Conservation (phyloP, 345 rosid genomes). For the Populus nigra region DNA sequence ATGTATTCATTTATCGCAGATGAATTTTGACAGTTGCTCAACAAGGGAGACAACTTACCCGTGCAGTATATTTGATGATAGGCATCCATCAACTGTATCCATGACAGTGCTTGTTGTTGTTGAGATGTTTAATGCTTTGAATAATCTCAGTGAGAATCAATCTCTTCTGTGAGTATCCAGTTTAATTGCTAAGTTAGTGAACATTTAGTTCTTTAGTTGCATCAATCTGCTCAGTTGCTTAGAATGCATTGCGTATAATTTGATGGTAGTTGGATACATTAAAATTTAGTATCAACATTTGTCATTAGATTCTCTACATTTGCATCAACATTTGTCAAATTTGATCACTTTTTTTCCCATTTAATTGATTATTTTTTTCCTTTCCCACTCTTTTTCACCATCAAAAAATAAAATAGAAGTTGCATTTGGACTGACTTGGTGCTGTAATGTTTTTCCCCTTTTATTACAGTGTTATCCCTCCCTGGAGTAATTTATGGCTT, state of each 20-base stretch:
- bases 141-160: slow-evolving; percentile 98
- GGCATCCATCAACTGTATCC: slow-evolving; percentile 93
- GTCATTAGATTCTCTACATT: not conserved
- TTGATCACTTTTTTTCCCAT: not conserved
- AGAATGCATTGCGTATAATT: not conserved
- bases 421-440: not conserved
- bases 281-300: too few relatives aligned
- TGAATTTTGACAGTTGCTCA: slow-evolving; percentile 86
- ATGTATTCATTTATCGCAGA: slow-evolving; percentile 46
- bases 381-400: not conserved
- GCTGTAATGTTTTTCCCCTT: slow-evolving; percentile 3
- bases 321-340: too few relatives aligned
- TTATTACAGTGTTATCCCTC: slow-evolving; percentile 75
- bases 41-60: slow-evolving; percentile 83
- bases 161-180: slow-evolving; percentile 75
- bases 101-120: slow-evolving; percentile 99
- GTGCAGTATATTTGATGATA: slow-evolving; percentile 89
- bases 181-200: not conserved
- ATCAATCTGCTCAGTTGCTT: not conserved
- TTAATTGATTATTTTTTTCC: not conserved
- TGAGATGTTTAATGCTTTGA: slow-evolving; percentile 98
- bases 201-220: not conserved
- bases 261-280: not conserved
- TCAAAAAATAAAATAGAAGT: not conserved
- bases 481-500: slow-evolving; percentile 99